These are phyloP conservation scores for Arthrobotrys iridis DNA, from an alignment of 2,329 filamentous ascomycete genomes.

Conservation along the genomic window DNA sequence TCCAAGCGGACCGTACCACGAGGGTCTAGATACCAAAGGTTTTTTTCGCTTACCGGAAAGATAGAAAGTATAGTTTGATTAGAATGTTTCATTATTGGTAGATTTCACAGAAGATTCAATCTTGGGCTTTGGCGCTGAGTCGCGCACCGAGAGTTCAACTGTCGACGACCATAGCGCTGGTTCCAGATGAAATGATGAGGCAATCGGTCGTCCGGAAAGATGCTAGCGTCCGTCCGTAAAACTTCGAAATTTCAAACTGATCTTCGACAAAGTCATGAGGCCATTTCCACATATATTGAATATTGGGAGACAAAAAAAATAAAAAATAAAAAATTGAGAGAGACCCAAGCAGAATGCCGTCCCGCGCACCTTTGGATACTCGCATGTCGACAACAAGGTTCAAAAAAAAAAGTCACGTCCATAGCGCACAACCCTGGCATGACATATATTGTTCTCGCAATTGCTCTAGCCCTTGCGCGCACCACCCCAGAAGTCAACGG, in stretches of 20 bases:
- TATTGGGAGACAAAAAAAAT: no score
- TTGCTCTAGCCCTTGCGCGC: conserved; percentile 19
- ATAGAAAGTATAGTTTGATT: conserved; percentile 39
- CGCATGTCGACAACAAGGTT: neutral
- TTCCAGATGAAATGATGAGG: neutral
- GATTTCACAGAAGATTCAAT: conserved; percentile 1
- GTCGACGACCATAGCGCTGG: conserved; percentile 3
- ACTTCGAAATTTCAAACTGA: conserved; percentile 1
- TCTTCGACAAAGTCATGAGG: conserved; percentile 4
- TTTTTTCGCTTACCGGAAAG: conserved; percentile 2
- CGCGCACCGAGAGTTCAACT: neutral
- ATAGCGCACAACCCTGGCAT: conserved; percentile 42
- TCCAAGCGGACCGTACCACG: conserved; percentile 12
- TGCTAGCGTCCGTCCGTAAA: conserved; percentile 7
- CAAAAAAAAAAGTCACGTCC: conserved; percentile 25
- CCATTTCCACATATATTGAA: neutral
- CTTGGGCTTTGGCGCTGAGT: conserved; percentile 14
- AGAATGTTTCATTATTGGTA: conserved; percentile 29
- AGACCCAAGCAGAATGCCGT: conserved; percentile 2
- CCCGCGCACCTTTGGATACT: neutral
- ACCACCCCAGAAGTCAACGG: neutral
- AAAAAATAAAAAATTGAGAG: neutral
- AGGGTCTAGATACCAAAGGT: neutral
- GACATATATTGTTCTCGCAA: conserved; percentile 22
- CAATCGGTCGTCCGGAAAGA: conserved; percentile 21